Conservation (phyloP, 2,329 filamentous ascomycete species). For the Hymenoscyphus fructigenus region DNA sequence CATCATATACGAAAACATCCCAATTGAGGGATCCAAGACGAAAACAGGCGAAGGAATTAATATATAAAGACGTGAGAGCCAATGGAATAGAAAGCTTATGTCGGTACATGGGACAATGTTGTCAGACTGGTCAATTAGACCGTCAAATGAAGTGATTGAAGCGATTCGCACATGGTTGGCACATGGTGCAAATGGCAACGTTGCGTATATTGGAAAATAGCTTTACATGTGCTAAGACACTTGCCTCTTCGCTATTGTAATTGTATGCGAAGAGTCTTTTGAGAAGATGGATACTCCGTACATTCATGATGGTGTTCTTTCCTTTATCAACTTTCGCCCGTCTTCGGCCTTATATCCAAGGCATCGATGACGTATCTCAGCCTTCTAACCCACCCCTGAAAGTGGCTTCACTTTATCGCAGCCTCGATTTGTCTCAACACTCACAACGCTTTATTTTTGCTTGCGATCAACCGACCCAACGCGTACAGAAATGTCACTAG, state of each 20-base stretch:
- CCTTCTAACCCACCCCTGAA: not conserved
- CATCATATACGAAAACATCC: not conserved
- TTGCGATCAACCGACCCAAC: not conserved
- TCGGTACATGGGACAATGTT: not conserved
- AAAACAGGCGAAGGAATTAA: not conserved
- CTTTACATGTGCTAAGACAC: not conserved
- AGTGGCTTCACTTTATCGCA: not conserved
- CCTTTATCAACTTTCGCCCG: not conserved
- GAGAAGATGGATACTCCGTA: not conserved
- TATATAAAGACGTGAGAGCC: not conserved
- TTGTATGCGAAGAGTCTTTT: not conserved
- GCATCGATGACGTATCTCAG: not conserved
- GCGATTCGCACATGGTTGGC: not conserved
- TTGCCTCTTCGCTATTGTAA: not conserved
- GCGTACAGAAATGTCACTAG: not conserved
- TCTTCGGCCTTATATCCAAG: not conserved
- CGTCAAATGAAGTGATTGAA: not conserved
- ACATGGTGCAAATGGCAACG: not conserved
- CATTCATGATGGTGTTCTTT: no score
- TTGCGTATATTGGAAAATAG: not conserved
- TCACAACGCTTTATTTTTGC: not conserved
- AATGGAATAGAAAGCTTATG: not conserved
- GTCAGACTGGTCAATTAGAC: not conserved
- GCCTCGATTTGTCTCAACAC: not conserved
- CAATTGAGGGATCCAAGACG: not conserved